Evolutionary conservation across 2,329 filamentous ascomycete species (phyloP).

Genomic region (Fusarium dimerum): DNA sequence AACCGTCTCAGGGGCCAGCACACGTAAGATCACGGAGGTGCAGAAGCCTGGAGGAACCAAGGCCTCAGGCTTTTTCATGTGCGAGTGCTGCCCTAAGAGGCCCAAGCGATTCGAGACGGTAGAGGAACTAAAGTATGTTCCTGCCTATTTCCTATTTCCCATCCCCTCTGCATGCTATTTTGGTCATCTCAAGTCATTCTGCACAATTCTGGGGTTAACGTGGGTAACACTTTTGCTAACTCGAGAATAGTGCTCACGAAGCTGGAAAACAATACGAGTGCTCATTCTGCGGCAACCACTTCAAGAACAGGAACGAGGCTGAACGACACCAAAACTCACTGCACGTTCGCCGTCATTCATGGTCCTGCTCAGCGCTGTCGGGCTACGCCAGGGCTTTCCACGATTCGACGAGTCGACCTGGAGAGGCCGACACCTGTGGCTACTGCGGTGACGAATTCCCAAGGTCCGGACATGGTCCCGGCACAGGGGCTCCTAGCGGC

Average conservation of each 20-base stretch:
- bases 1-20: constrained; percentile 49
- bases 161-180: background rate
- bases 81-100: constrained; percentile 25
- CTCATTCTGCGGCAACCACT: constrained; percentile 87
- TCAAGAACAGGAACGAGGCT: constrained; percentile 99
- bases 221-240: constrained; percentile 23
- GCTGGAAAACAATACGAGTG: constrained; percentile 97
- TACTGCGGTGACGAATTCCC: constrained; percentile 93
- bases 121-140: constrained; percentile 68
- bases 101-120: constrained; percentile 23
- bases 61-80: constrained; percentile 44
- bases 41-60: constrained; percentile 49
- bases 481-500: constrained; percentile 33
- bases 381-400: constrained; percentile 84
- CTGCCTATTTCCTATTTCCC: background rate
- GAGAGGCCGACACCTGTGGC: constrained; percentile 79
- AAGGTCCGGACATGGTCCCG: constrained; percentile 47
- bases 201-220: background rate
- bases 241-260: constrained; percentile 69
- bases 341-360: constrained; percentile 88
- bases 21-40: constrained; percentile 54
- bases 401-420: constrained; percentile 67
- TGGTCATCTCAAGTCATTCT: constrained; percentile 8
- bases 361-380: constrained; percentile 89
- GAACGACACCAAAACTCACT: constrained; percentile 95